phyloP scores from a whole-genome alignment of 1,284 basidiomycete genomes.

The Marasmius oreades region DNA sequence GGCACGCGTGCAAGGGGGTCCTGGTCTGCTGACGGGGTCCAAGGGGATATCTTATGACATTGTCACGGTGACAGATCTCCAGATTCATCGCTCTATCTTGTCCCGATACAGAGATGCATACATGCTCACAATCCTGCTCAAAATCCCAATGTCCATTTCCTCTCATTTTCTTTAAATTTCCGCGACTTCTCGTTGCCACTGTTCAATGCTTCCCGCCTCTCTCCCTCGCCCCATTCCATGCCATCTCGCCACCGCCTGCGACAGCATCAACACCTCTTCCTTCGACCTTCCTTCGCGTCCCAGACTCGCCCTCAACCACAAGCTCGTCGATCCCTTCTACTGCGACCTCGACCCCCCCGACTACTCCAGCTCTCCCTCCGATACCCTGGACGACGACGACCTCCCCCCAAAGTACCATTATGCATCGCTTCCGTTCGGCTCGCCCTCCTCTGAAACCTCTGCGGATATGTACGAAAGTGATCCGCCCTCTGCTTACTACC shows the following conservation, averaged over 20 bases:
- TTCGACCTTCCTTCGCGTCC: conserved; percentile 1
- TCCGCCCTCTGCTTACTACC: conserved; percentile 19
- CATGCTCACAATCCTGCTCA: neutral
- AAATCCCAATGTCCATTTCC: too few species aligned
- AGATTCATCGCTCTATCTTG: neutral
- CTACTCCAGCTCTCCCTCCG: conserved; percentile 27
- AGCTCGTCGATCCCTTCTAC: conserved; percentile 8
- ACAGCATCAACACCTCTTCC: neutral
- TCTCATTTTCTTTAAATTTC: neutral
- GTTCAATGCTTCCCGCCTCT: conserved; percentile 3
- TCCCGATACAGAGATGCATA: neutral
- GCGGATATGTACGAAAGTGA: conserved; percentile 26
- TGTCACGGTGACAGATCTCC: neutral
- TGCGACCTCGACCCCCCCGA: conserved; percentile 23
- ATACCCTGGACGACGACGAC: conserved; percentile 30
- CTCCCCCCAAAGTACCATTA: conserved; percentile 26
- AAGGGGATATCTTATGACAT: neutral
- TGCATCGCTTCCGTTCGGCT: conserved; percentile 26
- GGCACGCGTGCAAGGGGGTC: neutral
- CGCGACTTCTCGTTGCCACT: neutral
- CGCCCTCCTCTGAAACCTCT: conserved; percentile 23
- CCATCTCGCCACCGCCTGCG: conserved; percentile 1
- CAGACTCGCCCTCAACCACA: conserved; percentile 1
- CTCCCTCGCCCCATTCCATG: neutral
- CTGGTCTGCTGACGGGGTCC: neutral